Evolutionary conservation across 2,329 filamentous ascomycete genomes (phyloP), one percentile per base, ranked within the genome.

Genomic region (Ampelomyces quisqualis): DNA sequence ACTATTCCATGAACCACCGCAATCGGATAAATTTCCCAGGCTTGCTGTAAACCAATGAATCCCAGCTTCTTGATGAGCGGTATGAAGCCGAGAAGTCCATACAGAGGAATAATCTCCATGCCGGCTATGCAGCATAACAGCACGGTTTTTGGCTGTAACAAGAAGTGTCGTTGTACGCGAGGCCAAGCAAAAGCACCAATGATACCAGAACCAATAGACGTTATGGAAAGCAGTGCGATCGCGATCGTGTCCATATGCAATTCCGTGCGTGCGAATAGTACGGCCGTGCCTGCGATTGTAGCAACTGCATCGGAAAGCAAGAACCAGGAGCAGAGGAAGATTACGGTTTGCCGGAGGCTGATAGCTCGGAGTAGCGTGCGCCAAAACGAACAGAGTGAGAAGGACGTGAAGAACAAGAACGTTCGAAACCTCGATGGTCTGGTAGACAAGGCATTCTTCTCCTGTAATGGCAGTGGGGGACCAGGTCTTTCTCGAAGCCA

Each of bases 1-100:
- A 95, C 88, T 36, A 96, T 80, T 0, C 91, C 91, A 63, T 95
- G 95, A 9, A 96, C 77, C 3, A 86, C 84, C 0, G 88, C 89
- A 1, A 96, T 71, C 0, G 87, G 87, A 56, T 90, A 96, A 79
- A 96, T 95, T 57, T 96, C 90, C 86, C 88, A 95, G 0, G 88
- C 82, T 60, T 89, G 80, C 65, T 95, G 89, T 8, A 96, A 74
- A 1, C 90, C 90, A 19, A 88, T 70, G 3, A 91, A 81, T 0
- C 88, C 89, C 71, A 85, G 82, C 9, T 71, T 69, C 52, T 82
- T 76, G 47, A 96, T 78, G 23, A 88, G 80, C 0, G 89, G 87
- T 10, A 95, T 73, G 62, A 90, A 95, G 0, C 89, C 89, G 20
- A 93, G 70, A 9, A 96, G 75, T 0, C 90, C 90, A 58, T 96